phyloP scores from a whole-genome alignment of 495 filamentous ascomycete species.

The Podospora pseudopauciseta region DNA sequence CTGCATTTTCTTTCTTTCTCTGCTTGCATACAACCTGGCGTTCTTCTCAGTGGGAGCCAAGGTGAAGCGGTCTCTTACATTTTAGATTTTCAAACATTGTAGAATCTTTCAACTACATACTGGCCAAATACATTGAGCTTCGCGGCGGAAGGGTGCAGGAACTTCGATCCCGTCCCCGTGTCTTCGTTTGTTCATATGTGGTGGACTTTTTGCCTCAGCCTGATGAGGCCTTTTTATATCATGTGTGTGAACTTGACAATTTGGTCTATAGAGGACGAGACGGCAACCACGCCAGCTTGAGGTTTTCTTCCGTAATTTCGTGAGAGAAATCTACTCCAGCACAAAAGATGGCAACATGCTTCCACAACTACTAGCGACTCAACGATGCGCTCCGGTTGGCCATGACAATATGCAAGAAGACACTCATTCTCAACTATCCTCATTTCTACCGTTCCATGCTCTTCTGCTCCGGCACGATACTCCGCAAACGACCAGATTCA shows the following conservation, averaged over 20 bases:
- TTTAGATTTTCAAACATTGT: background rate
- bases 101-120: background rate
- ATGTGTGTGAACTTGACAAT: background rate
- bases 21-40: background rate
- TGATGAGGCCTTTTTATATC: too few species aligned
- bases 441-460: slow-evolving; percentile 1
- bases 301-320: too few species aligned
- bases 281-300: too few species aligned
- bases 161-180: background rate
- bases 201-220: background rate
- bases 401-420: too few species aligned
- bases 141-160: background rate
- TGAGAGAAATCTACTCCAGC: too few species aligned
- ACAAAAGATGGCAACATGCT: too few species aligned
- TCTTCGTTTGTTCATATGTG: background rate
- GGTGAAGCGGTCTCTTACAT: background rate
- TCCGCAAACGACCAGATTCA: slow-evolving; percentile 60
- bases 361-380: too few species aligned
- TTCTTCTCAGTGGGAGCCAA: background rate
- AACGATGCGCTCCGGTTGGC: too few species aligned
- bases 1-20: background rate
- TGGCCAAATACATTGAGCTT: slow-evolving; percentile 14
- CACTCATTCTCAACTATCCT: background rate
- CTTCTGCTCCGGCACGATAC: slow-evolving; percentile 67
- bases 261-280: background rate